phyloP scores from a whole-genome alignment of 768 basidiomycete species.

The Saitozyma podzolica region DNA sequence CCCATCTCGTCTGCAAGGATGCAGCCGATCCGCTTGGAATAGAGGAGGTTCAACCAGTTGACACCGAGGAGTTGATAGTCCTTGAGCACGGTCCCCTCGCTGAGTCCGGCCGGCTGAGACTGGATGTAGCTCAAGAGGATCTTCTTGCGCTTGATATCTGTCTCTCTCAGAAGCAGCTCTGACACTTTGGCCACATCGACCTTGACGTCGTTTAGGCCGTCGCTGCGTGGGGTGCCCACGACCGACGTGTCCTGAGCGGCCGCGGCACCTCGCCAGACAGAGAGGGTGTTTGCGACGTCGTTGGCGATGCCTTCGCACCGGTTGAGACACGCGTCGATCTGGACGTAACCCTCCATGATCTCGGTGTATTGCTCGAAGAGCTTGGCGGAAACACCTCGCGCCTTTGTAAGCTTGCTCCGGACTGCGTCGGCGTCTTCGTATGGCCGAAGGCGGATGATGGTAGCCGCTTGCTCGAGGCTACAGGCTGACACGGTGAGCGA shows the following conservation, averaged over 20 bases:
- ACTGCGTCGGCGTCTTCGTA: constrained; percentile 76
- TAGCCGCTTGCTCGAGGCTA: constrained; percentile 72
- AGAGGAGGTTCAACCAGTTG: constrained; percentile 92
- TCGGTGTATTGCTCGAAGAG: constrained; percentile 87
- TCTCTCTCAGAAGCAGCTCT: constrained; percentile 48
- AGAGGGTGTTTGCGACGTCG: constrained; percentile 69
- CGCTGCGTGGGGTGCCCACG: constrained; percentile 35
- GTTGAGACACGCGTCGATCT: constrained; percentile 83
- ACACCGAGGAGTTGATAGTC: constrained; percentile 97
- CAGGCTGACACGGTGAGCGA: constrained; percentile 56
- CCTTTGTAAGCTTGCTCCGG: constrained; percentile 76
- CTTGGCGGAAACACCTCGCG: constrained; percentile 86
- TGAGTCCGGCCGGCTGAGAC: constrained; percentile 69
- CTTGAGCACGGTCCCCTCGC: constrained; percentile 74
- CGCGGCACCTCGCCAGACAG: constrained; percentile 65
- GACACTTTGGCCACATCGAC: constrained; percentile 49
- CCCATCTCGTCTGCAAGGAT: constrained; percentile 99
- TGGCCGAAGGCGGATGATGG: constrained; percentile 75
- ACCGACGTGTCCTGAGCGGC: constrained; percentile 28
- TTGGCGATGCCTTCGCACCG: constrained; percentile 85
- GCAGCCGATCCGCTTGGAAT: constrained; percentile 76
- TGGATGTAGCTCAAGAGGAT: constrained; percentile 64
- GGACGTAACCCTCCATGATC: constrained; percentile 72
- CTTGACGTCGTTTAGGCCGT: constrained; percentile 49
- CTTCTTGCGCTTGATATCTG: constrained; percentile 41